Evolutionary conservation across 2,329 filamentous ascomycete species (phyloP).

Genomic region (Pseudogymnoascus sp.): DNA sequence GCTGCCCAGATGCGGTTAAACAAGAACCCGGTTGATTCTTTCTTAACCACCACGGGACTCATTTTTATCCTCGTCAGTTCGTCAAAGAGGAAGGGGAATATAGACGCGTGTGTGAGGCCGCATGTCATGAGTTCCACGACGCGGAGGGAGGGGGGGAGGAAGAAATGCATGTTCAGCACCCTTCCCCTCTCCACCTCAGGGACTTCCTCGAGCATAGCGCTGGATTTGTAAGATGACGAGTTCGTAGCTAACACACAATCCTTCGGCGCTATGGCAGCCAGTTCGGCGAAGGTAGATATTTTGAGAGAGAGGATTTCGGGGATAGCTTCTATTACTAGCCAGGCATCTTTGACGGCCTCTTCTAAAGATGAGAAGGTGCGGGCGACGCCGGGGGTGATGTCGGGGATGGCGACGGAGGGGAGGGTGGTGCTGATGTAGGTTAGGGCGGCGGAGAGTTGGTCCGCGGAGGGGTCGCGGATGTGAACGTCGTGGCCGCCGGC

Average conservation of each 20-base stretch:
- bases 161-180: constrained; percentile 37
- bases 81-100: constrained; percentile 26
- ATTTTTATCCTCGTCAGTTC: constrained; percentile 28
- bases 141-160: constrained; percentile 23
- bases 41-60: constrained; percentile 30
- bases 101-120: constrained; percentile 25
- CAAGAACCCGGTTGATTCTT: constrained; percentile 32
- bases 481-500: constrained; percentile 35
- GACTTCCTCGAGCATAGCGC: constrained; percentile 33
- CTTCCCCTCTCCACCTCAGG: constrained; percentile 27
- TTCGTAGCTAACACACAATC: constrained; percentile 37
- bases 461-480: constrained; percentile 34
- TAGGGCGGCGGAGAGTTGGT: constrained; percentile 31
- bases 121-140: constrained; percentile 33
- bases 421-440: constrained; percentile 34
- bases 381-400: background rate
- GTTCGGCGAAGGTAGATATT: constrained; percentile 29
- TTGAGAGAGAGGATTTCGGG: constrained; percentile 37
- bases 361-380: constrained; percentile 14
- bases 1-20: constrained; percentile 36
- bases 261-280: constrained; percentile 30
- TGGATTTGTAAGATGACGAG: constrained; percentile 38
- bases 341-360: constrained; percentile 24
- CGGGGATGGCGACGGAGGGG: constrained; percentile 11
- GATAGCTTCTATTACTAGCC: constrained; percentile 33